Evolutionary conservation across 768 basidiomycete genomes (phyloP).

Genomic region (Pulveroboletus ravenelii): DNA sequence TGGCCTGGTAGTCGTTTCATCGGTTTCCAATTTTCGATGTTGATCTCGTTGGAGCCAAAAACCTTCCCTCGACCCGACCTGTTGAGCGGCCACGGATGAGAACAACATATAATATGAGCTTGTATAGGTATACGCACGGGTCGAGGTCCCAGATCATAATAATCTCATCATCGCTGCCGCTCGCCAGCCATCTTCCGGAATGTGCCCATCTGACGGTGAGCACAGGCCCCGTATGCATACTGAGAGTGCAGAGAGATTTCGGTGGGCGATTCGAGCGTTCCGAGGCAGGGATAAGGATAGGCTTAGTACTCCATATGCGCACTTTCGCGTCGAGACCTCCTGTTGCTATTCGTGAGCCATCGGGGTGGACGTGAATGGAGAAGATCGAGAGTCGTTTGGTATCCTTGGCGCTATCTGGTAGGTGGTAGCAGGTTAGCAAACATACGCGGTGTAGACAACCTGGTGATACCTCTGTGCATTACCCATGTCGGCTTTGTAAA

Average conservation of each 20-base stretch:
- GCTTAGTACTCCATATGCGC: constrained; percentile 95
- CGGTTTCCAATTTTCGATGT: constrained; percentile 97
- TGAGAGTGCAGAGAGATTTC: constrained; percentile 84
- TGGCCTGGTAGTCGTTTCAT: constrained; percentile 89
- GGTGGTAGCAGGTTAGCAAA: background rate
- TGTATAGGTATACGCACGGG: constrained; percentile 54
- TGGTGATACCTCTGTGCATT: constrained; percentile 57
- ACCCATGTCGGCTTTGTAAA: constrained; percentile 91
- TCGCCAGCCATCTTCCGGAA: constrained; percentile 90
- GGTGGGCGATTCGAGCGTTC: constrained; percentile 69
- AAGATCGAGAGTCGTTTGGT: constrained; percentile 80
- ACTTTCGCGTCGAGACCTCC: constrained; percentile 95
- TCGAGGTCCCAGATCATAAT: constrained; percentile 98
- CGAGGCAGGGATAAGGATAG: constrained; percentile 75
- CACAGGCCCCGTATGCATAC: constrained; percentile 92
- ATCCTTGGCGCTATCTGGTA: constrained; percentile 42
- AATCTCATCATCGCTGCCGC: constrained; percentile 93
- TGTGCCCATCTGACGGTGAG: constrained; percentile 91
- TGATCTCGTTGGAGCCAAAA: constrained; percentile 93
- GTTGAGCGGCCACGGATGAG: constrained; percentile 9
- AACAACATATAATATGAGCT: background rate
- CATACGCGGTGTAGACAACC: background rate
- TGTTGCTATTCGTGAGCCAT: constrained; percentile 94
- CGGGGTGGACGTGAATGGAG: constrained; percentile 91
- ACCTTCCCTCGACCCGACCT: constrained; percentile 81